Base-by-base conservation (phyloP, 1,284 basidiomycete genomes). In the Boletus subluridellus region DNA sequence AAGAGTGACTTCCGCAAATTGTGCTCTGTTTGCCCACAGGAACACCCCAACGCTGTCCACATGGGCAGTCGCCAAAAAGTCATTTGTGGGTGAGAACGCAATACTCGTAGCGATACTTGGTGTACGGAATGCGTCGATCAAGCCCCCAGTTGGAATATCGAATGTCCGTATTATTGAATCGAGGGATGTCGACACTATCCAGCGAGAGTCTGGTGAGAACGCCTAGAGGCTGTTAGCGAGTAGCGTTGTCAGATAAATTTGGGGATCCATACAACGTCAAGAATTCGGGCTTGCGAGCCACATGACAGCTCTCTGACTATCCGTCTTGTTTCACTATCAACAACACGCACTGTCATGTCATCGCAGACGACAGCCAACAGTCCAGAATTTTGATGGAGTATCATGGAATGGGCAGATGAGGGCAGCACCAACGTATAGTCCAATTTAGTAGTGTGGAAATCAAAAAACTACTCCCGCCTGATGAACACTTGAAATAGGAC, bases 21-120 rank as follows among this genome's bases (percentile, higher is more conserved):
- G 96, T 17, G 95, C 92, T 57, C 94, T 87, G 75, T 99, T 99
- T 24, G 95, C 94, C 93, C 97, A 99, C 14, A 99, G 82, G 72
- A 91, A 95, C 5, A 99, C 84, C 6, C 95, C 97, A 47, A 98
- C 88, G 59, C 89, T 94, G 69, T 97, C 95, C 4, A 96, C 87
- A 73, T 99, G 97, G 0, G 93, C 82, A 2, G 95, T 97, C 0
- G 97, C 97, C 57, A 99, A 75, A 76, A 99, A 99, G 73, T 99
- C 97, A 59, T 91, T 90, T 0, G 94, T 91, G 0, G 97, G 97
- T 1, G 94, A 98, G 72, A 99, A 97, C 0, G 92, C 83, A 24
- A 99, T 74, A 66, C 89, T 94, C 0, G 94, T 96, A 2, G 95
- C 94, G 21, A 97, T 85, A 62, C 89, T 94, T n/a, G 90, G 78